A percentile compares a stretch with the other conserved stretches of the same genome.
phyloP scores from a whole-genome alignment of 2,329 filamentous ascomycete genomes.

The Sclerotiophoma versabilis region DNA sequence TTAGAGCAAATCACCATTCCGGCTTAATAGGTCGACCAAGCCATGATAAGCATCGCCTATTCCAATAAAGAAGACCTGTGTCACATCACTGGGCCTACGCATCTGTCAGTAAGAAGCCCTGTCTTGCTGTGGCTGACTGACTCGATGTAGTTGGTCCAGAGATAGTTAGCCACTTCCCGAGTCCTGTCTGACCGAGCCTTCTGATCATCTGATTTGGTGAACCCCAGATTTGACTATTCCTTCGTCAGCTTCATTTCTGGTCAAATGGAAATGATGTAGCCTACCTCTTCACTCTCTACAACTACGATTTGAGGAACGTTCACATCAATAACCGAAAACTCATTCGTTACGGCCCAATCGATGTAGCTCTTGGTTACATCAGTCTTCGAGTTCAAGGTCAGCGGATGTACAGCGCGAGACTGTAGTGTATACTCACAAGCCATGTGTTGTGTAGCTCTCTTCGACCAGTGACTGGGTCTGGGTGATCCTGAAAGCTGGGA shows the following conservation, averaged over 20 bases:
- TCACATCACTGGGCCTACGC: slow-evolving; percentile 63
- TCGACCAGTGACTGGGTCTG: slow-evolving; percentile 65
- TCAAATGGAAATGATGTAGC: slow-evolving; percentile 4
- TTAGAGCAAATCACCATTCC: slow-evolving; percentile 64
- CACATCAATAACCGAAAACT: slow-evolving; percentile 86
- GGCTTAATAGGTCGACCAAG: slow-evolving; percentile 79
- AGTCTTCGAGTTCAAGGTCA: slow-evolving; percentile 65
- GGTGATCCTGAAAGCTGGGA: slow-evolving; percentile 54
- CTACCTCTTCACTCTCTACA: slow-evolving; percentile 61
- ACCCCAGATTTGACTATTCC: slow-evolving; percentile 32
- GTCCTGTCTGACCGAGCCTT: slow-evolving; percentile 54
- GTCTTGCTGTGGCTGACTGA: slow-evolving; percentile 40
- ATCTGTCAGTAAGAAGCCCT: slow-evolving; percentile 13
- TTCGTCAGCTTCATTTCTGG: slow-evolving; percentile 4
- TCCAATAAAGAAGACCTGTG: slow-evolving; percentile 84
- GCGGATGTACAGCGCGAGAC: slow-evolving; percentile 45
- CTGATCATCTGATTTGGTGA: slow-evolving; percentile 57
- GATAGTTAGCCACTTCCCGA: slow-evolving; percentile 78
- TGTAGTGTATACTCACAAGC: slow-evolving; percentile 69
- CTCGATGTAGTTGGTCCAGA: slow-evolving; percentile 98
- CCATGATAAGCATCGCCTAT: slow-evolving; percentile 89
- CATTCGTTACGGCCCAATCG: slow-evolving; percentile 78
- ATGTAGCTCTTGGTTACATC: slow-evolving; percentile 83
- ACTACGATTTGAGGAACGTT: slow-evolving; percentile 85
- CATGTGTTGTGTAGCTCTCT: slow-evolving; percentile 86